Evolutionary conservation across 345 rosid genomes (phyloP).

Genomic region (Gossypium australe): DNA sequence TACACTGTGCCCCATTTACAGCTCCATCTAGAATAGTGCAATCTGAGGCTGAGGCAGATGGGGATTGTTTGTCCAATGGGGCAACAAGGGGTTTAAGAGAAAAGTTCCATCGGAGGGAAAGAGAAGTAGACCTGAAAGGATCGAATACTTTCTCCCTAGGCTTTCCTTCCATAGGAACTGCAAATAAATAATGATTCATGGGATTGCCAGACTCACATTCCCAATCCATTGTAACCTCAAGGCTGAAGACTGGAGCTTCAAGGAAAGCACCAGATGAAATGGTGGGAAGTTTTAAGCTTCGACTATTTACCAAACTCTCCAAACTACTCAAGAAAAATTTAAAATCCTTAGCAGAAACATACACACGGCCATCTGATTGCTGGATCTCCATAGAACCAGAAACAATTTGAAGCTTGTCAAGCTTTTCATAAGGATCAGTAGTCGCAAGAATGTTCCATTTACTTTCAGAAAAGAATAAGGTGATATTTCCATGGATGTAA

Average conservation of each 20-base stretch:
- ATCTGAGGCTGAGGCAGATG: slow-evolving; percentile 37
- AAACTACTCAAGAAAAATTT: slow-evolving; percentile 78
- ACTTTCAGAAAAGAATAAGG: slow-evolving; percentile 63
- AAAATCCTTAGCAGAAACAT: slow-evolving; percentile 70
- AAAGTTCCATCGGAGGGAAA: slow-evolving; percentile 89
- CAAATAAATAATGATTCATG: slow-evolving; percentile 82
- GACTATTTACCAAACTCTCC: slow-evolving; percentile 67
- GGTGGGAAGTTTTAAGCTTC: slow-evolving; percentile 55
- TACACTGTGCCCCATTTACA: slow-evolving; percentile 30
- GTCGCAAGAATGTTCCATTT: slow-evolving; percentile 79
- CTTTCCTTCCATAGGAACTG: slow-evolving; percentile 81
- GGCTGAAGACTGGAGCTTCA: slow-evolving; percentile 66
- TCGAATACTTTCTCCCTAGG: slow-evolving; percentile 79
- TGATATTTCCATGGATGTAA: slow-evolving; percentile 78
- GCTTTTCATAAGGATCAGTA: slow-evolving; percentile 92
- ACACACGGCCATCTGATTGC: slow-evolving; percentile 89
- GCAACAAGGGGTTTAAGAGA: slow-evolving; percentile 58
- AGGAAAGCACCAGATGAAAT: slow-evolving; percentile 54
- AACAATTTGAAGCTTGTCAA: slow-evolving; percentile 71
- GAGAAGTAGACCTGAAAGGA: slow-evolving; percentile 92
- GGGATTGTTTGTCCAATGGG: slow-evolving; percentile 34
- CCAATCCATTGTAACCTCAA: slow-evolving; percentile 94
- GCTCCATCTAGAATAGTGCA: slow-evolving; percentile 20
- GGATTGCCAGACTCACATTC: slow-evolving; percentile 87
- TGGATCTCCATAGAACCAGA: slow-evolving; percentile 74